phyloP scores from a whole-genome alignment of 352 stramenopile species.

The Saprolegnia diclina region DNA sequence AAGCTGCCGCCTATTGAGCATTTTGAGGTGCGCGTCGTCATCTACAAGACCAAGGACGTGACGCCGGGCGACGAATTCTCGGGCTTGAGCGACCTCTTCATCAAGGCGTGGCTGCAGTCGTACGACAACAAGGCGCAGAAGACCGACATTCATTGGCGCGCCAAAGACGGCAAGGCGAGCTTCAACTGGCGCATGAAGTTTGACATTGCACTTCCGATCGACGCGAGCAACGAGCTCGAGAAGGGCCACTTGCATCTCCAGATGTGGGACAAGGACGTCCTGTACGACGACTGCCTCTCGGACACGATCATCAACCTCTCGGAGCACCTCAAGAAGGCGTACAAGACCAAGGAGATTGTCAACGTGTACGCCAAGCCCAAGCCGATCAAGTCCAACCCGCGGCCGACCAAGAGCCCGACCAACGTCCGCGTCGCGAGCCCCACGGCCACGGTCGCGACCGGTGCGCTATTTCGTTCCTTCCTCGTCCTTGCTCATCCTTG shows the following conservation, averaged over 20 bases:
- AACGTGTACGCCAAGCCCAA: slow-evolving; percentile 76
- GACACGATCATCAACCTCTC: slow-evolving; percentile 63
- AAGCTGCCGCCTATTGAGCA: slow-evolving; percentile 57
- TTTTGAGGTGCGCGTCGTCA: slow-evolving; percentile 89
- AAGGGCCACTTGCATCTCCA: slow-evolving; percentile 69
- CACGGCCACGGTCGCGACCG: slow-evolving; percentile 29
- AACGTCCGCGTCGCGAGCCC: slow-evolving; percentile 34
- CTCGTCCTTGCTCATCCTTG: too few relatives aligned
- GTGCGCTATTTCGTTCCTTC: too few relatives aligned
- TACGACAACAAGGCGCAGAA: slow-evolving; percentile 59
- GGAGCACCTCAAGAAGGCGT: slow-evolving; percentile 56
- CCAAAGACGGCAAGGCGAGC: slow-evolving; percentile 74
- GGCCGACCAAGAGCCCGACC: slow-evolving; percentile 30
- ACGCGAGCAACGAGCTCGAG: slow-evolving; percentile 59
- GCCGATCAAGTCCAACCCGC: slow-evolving; percentile 30
- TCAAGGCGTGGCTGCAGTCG: slow-evolving; percentile 85
- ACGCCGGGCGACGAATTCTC: slow-evolving; percentile 66
- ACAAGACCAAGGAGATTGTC: slow-evolving; percentile 57
- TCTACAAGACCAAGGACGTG: slow-evolving; percentile 90
- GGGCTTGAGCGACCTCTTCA: slow-evolving; percentile 86
- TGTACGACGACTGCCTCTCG: slow-evolving; percentile 75
- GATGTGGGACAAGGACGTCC: slow-evolving; percentile 72
- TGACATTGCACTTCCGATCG: slow-evolving; percentile 70
- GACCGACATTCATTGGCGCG: slow-evolving; percentile 90
- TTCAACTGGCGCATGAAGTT: slow-evolving; percentile 94